Conservation (phyloP, 2,329 filamentous ascomycete genomes). For the Chaetomiaceae sp. region DNA sequence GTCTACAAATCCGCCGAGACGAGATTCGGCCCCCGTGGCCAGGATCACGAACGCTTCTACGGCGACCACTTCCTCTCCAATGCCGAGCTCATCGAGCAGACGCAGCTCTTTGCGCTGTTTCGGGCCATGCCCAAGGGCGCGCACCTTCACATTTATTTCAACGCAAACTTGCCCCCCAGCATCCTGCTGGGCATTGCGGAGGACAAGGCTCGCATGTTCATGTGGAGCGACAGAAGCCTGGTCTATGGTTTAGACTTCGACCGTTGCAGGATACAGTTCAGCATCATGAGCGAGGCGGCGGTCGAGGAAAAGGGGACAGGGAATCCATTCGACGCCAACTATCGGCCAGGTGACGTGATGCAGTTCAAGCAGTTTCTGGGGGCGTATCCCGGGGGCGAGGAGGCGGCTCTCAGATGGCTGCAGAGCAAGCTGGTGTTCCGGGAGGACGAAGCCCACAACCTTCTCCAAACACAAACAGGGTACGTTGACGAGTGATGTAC, state of each 20-base stretch:
- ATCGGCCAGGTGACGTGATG: slow-evolving; percentile 43
- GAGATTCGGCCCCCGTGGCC: slow-evolving; percentile 37
- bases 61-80: slow-evolving; percentile 59
- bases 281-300: slow-evolving; percentile 37
- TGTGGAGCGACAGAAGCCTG: slow-evolving; percentile 57
- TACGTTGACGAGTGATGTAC: too few species aligned
- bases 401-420: slow-evolving; percentile 49
- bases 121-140: slow-evolving; percentile 63
- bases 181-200: slow-evolving; percentile 54
- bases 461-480: slow-evolving; percentile 49
- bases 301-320: slow-evolving; percentile 31
- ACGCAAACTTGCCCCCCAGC: slow-evolving; percentile 62
- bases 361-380: slow-evolving; percentile 38
- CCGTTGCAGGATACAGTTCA: slow-evolving; percentile 59
- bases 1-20: slow-evolving; percentile 36
- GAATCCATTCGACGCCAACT: slow-evolving; percentile 48
- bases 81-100: slow-evolving; percentile 48
- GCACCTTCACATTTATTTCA: slow-evolving; percentile 74
- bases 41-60: slow-evolving; percentile 42
- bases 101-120: slow-evolving; percentile 54
- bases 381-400: slow-evolving; percentile 29
- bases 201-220: slow-evolving; percentile 62
- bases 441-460: slow-evolving; percentile 54
- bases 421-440: slow-evolving; percentile 58
- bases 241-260: slow-evolving; percentile 38